phyloP scores from a whole-genome alignment of 2,329 filamentous ascomycete species.

The Amauroascus verrucosus region DNA sequence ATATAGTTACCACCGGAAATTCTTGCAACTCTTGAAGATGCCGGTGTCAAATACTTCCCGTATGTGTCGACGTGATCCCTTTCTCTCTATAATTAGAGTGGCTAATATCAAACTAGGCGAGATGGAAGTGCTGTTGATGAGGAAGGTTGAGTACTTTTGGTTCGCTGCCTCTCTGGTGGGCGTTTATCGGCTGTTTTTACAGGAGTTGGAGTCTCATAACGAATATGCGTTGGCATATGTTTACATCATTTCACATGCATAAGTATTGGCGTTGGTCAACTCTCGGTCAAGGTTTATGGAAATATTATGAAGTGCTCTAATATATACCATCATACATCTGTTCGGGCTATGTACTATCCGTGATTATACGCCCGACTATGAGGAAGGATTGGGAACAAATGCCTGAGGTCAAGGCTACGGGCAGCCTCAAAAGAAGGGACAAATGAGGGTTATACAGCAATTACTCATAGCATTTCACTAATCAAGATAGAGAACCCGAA shows the following conservation, averaged over 20 bases:
- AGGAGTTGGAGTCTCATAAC: slow-evolving; percentile 1
- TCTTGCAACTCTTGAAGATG: slow-evolving; percentile 46
- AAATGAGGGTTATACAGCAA: no score
- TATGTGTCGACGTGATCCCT: slow-evolving; percentile 25
- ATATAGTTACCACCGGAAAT: slow-evolving; percentile 47
- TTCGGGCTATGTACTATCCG: neutral
- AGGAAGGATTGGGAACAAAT: no score
- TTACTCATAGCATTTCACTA: slow-evolving; percentile 1
- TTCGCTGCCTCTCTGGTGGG: neutral
- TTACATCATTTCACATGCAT: neutral
- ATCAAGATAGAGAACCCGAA: neutral
- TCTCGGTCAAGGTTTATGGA: neutral
- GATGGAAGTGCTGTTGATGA: slow-evolving; percentile 41
- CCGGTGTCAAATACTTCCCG: slow-evolving; percentile 53
- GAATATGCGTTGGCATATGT: neutral
- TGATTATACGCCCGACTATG: no score
- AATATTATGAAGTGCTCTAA: neutral
- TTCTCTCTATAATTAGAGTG: neutral
- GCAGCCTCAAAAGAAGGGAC: no score
- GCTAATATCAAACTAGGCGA: slow-evolving; percentile 24
- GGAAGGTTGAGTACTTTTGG: slow-evolving; percentile 24
- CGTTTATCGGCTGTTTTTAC: slow-evolving; percentile 3
- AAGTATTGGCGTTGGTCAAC: neutral
- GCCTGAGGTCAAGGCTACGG: no score
- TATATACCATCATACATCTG: neutral